Percentiles rank a stretch among this genome's conserved stretches.
These are phyloP conservation scores for Vachellia pachyceras DNA, from an alignment of 306 rosid species.

Conservation along the genomic window DNA sequence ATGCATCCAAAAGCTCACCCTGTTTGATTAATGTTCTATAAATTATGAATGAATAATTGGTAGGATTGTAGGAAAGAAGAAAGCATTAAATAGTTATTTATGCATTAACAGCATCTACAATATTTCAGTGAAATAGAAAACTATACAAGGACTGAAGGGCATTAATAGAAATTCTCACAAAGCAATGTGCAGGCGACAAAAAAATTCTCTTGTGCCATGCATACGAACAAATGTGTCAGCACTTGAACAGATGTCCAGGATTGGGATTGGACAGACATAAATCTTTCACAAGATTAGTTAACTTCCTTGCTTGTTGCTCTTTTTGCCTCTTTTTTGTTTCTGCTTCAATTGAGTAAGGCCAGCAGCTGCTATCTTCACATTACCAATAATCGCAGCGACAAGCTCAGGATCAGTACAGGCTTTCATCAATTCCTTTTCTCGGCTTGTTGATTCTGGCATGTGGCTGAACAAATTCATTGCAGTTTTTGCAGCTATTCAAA, in stretches of 20 bases:
- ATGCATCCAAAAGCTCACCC: background rate
- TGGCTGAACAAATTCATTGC: slow-evolving; percentile 96
- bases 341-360: slow-evolving; percentile 93
- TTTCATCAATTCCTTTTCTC: slow-evolving; percentile 96
- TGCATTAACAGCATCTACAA: background rate
- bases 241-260: background rate
- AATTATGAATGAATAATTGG: background rate
- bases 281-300: slow-evolving; percentile 33
- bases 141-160: background rate
- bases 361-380: slow-evolving; percentile 82
- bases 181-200: slow-evolving; percentile 17
- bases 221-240: slow-evolving; percentile 36
- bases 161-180: background rate
- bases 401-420: slow-evolving; percentile 97
- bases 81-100: background rate
- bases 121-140: background rate
- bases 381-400: slow-evolving; percentile 83
- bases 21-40: background rate
- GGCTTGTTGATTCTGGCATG: slow-evolving; percentile 76
- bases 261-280: background rate
- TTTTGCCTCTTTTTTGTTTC: slow-evolving; percentile 92
- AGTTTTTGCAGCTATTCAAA: slow-evolving; percentile 76
- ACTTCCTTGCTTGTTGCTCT: slow-evolving; percentile 53
- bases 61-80: background rate
- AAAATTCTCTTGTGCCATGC: slow-evolving; percentile 21